A percentile compares a stretch with the other conserved stretches of the same genome.
Evolutionary conservation across 306 rosid species (phyloP).

Genomic region (Cucurbita ficifolia): DNA sequence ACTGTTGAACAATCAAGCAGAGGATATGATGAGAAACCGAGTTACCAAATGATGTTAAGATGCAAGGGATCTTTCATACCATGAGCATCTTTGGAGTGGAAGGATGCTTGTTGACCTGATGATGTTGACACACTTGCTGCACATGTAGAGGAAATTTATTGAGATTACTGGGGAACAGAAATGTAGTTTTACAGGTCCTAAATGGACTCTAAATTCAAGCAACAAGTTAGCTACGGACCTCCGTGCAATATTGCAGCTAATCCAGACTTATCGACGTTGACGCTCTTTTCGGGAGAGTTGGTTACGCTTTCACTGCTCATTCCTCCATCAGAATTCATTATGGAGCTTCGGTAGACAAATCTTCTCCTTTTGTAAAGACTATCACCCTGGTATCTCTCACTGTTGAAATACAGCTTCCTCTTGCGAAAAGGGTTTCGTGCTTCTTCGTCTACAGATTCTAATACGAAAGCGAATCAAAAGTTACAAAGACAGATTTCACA

Average conservation of each 20-base stretch:
- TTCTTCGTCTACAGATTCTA: slow-evolving; percentile 34
- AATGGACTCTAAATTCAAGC: not conserved
- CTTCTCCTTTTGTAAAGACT: slow-evolving; percentile 49
- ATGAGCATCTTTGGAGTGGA: slow-evolving; percentile 45
- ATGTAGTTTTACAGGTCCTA: not conserved
- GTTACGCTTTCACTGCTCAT: slow-evolving; percentile 76
- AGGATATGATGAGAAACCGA: slow-evolving; percentile 15
- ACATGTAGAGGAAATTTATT: slow-evolving; percentile 5
- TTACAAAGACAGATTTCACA: not conserved
- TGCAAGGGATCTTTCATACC: slow-evolving; percentile 28
- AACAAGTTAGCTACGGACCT: slow-evolving; percentile 5
- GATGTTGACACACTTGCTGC: slow-evolving; percentile 26
- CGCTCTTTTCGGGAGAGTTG: slow-evolving; percentile 42
- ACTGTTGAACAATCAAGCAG: slow-evolving; percentile 35
- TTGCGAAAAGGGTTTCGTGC: slow-evolving; percentile 25
- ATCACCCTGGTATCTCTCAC: slow-evolving; percentile 36
- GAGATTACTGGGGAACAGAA: not conserved
- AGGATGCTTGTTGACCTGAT: slow-evolving; percentile 29
- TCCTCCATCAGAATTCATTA: slow-evolving; percentile 50
- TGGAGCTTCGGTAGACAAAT: slow-evolving; percentile 32
- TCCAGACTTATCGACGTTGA: slow-evolving; percentile 20
- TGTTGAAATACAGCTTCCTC: slow-evolving; percentile 42
- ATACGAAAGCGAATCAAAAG: not conserved
- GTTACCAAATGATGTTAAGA: slow-evolving; percentile 4
- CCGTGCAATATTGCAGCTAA: slow-evolving; percentile 24